Base-by-base conservation (phyloP, 495 filamentous ascomycete genomes). In the Aspergillus indologenus region DNA sequence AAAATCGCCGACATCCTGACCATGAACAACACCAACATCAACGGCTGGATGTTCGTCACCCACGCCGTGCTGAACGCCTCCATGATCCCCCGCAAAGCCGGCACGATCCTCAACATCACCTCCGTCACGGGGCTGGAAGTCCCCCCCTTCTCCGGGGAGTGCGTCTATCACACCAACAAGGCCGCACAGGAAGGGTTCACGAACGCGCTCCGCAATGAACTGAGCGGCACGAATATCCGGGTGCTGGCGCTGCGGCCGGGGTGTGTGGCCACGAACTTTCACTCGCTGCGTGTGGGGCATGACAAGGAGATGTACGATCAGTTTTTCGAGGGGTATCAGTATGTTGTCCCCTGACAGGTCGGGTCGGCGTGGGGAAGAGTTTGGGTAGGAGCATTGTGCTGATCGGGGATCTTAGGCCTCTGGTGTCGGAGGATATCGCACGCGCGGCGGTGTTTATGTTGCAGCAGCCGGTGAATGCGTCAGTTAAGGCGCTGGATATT, bases 121-220 rank as follows among this genome's bases (percentile, higher is more conserved):
- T 72, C 69, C 0, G 62, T 67, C 5, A 77, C 74, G 0, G 74
- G 62, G 3, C 62, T 76, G 0, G 72, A 75, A 54, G 63, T 65
- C 0, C 73, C 71, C 1, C 74, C 73, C 0, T 73, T 73, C 58
- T 60, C 66, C 0, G 70, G 73, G 24, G 71, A 77, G 53, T 65
- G 69, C 0, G 69, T 75, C 14, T 77, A 75, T 57, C 74, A 77
- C 51, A 60, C 71, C 45, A 75, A 65, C 63, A 77, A 77, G 56
- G 75, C 73, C 1, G 58, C 46, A 1, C 68, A 71, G 58, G 75
- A 77, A 52, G 73, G 54, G 1, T 77, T 77, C 55, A 74, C 66
- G 0, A 76, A 77, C 20, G 62, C 65, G 0, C 60, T 77, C 23
- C 67, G 73, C 3, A 73, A 66, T 50, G 74, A 77, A 60, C 53